A percentile compares a stretch with the other conserved stretches of the same genome.
phyloP scores from a whole-genome alignment of 352 stramenopile genomes.

The Pythium aquatile region DNA sequence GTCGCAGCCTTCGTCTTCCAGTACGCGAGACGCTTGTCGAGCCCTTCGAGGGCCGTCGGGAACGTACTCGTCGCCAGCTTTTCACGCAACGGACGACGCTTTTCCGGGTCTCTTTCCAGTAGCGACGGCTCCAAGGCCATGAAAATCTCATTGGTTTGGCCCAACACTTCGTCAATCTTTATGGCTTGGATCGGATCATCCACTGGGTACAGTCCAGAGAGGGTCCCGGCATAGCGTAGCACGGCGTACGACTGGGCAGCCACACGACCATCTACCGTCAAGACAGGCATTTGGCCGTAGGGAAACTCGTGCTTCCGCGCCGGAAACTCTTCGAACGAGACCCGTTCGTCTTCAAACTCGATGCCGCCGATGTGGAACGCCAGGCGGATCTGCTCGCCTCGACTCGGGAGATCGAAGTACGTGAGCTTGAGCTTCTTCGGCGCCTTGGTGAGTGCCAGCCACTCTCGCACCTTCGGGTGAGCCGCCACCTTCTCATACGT shows the following conservation, averaged over 20 bases:
- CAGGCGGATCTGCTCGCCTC: conserved; percentile 25
- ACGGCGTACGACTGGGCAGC: conserved; percentile 33
- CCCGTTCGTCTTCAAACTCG: conserved; percentile 36
- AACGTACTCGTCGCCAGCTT: conserved; percentile 34
- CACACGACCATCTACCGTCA: conserved; percentile 30
- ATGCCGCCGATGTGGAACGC: conserved; percentile 27
- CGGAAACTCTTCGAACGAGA: conserved; percentile 28
- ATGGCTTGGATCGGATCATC: conserved; percentile 1
- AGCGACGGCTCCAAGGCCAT: conserved; percentile 22
- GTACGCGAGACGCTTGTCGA: conserved; percentile 36
- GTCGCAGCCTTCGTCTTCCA: neutral
- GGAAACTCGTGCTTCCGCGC: conserved; percentile 22
- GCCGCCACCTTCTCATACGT: neutral
- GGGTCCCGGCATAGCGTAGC: conserved; percentile 31
- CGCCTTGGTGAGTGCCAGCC: neutral
- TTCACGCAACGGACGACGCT: conserved; percentile 28
- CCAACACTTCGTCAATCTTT: conserved; percentile 23
- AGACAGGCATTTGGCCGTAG: conserved; percentile 30
- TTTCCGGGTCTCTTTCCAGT: conserved; percentile 30
- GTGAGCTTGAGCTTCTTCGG: conserved; percentile 27
- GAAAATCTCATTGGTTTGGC: conserved; percentile 28
- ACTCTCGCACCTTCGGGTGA: conserved; percentile 1
- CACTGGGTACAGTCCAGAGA: conserved; percentile 34
- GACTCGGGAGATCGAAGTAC: conserved; percentile 37
- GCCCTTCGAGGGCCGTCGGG: conserved; percentile 33